A percentile compares a stretch with the other conserved stretches of the same genome.
Conservation (phyloP, 257 asterid genomes). For the Rehmannia glutinosa region DNA sequence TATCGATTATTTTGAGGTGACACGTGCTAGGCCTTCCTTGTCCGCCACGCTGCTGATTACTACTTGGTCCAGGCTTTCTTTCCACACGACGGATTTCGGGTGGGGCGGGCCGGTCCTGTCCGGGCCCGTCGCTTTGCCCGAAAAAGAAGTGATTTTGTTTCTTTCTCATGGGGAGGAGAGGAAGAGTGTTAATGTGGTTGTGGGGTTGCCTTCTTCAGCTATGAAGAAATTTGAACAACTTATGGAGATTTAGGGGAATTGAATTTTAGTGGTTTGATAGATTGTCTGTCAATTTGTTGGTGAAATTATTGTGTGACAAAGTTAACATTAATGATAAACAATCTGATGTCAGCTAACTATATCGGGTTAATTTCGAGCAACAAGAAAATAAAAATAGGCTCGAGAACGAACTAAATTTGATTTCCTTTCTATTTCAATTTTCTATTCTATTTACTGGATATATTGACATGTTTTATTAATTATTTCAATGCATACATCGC, state of each 20-base stretch:
- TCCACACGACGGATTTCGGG: conserved; percentile 82
- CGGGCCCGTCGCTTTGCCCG: conserved; percentile 78
- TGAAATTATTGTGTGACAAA: no score
- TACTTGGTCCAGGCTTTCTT: conserved; percentile 77
- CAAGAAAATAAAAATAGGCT: no score
- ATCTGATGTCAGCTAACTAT: no score
- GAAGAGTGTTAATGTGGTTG: conserved; percentile 71
- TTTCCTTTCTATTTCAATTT: no score
- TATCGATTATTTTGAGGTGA: conserved; percentile 71
- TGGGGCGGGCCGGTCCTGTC: conserved; percentile 81
- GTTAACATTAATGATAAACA: no score
- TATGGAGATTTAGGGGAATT: conserved; percentile 27
- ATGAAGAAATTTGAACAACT: conserved; percentile 73
- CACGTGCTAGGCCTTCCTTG: conserved; percentile 73
- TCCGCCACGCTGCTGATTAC: conserved; percentile 73
- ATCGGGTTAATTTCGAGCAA: no score
- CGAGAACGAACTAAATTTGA: no score
- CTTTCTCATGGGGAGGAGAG: conserved; percentile 80
- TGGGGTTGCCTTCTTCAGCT: conserved; percentile 89
- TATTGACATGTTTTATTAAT: no score
- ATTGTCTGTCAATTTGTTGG: no score
- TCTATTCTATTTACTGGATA: no score
- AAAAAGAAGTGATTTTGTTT: conserved; percentile 76
- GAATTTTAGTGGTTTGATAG: no score
- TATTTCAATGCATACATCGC: no score